Conservation (phyloP, 2,329 filamentous ascomycete genomes). For the Graphilbum ipis-grandicollis region DNA sequence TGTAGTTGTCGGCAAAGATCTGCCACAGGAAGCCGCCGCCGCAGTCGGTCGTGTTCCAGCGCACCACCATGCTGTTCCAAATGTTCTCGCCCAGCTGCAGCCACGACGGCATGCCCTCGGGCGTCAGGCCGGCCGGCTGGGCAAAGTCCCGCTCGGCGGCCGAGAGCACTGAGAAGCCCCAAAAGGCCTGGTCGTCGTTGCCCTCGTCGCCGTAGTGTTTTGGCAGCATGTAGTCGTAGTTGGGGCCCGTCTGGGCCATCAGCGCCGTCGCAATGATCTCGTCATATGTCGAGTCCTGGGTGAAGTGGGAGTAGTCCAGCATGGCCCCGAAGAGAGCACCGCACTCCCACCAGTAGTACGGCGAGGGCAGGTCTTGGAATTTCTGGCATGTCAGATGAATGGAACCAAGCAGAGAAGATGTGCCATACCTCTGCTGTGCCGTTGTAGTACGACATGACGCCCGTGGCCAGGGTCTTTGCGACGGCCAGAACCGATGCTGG, state of each 20-base stretch:
- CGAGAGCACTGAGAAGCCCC: slow-evolving; percentile 49
- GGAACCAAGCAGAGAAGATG: too few relatives aligned
- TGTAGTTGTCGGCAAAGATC: slow-evolving; percentile 55
- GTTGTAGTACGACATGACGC: slow-evolving; percentile 45
- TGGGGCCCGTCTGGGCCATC: slow-evolving; percentile 36
- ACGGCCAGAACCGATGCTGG: slow-evolving; percentile 37
- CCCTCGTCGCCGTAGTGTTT: slow-evolving; percentile 42
- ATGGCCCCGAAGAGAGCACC: slow-evolving; percentile 51
- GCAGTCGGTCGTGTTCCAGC: slow-evolving; percentile 55
- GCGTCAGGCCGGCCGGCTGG: slow-evolving; percentile 35
- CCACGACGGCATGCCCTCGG: slow-evolving; percentile 51
- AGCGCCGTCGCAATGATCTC: slow-evolving; percentile 40
- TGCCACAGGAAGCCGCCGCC: slow-evolving; percentile 66
- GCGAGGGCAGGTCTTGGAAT: slow-evolving; percentile 44
- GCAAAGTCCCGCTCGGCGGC: slow-evolving; percentile 54
- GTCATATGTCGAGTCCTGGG: slow-evolving; percentile 45
- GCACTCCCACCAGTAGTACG: slow-evolving; percentile 54
- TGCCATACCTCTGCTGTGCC: slow-evolving; percentile 30
- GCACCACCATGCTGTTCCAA: slow-evolving; percentile 50
- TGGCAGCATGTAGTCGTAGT: slow-evolving; percentile 42
- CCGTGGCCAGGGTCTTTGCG: slow-evolving; percentile 40
- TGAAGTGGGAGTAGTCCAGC: slow-evolving; percentile 53
- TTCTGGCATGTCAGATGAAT: too few relatives aligned
- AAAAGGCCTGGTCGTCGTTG: slow-evolving; percentile 63
- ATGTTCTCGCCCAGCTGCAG: slow-evolving; percentile 50